Base-by-base conservation (phyloP, 208 protist genomes). In the Leptomonas seymouri region DNA sequence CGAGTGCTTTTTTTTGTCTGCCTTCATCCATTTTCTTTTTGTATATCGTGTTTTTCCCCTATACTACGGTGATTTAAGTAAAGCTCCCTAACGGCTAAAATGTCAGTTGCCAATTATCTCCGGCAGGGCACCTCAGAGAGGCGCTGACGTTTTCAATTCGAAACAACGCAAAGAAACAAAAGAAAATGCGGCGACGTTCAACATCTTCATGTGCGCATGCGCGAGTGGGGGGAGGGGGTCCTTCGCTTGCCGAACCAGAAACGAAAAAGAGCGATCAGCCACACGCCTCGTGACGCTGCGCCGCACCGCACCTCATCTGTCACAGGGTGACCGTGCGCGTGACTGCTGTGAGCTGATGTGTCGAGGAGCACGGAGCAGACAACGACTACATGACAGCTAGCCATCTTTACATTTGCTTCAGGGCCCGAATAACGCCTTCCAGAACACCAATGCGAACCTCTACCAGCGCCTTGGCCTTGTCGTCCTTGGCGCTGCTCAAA, bases 391-490 rank as follows among this genome's bases (percentile, higher is more conserved):
- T 27, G 3, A 63, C 7, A 58, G n/a, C 39, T 55, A 53, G 59
- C 36, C 50, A 48, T 36, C 61, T 67, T n/a, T 48, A 76, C 57
- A 51, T 51, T 55, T 76, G 71, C 63, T 76, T 76, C 20, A 96
- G 80, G 31, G 87, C 78, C 59, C 85, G 78, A 56, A 93, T 81
- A 50, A 96, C 69, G 21, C 76, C 50, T 76, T 96, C 91, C 14
- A 94, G 68, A 31, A 93, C 88, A 54, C 76, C 81, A 55, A 94
- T 85, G 45, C 89, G 89, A 51, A 96, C 86, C 71, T 94, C 91
- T 61, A 91, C 71, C 54, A 96, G 74, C 14, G 91, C 42, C 78
- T 86, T 91, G 14, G 78, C 85, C 82, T 96, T 94, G 8, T 96
- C 91, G 54, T 93, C 86, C 58, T 93, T 89, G 31, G 89, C 86